Percentiles rank a stretch among this genome's conserved stretches.
phyloP scores from a whole-genome alignment of 108 stramenopile genomes.

The Discostella pseudostelligera region DNA sequence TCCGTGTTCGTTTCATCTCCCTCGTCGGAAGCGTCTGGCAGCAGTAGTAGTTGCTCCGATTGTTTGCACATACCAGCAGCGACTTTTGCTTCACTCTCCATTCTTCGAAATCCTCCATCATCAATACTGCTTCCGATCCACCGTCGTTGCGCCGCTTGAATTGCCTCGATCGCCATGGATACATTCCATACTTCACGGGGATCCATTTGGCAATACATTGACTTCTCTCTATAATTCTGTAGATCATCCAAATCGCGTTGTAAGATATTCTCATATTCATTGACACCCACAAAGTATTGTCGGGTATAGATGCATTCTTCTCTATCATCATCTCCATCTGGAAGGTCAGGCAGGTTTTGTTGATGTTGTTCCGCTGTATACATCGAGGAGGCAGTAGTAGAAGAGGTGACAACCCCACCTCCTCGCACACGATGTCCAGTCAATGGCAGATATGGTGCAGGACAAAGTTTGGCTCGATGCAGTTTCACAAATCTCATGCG shows the following conservation, averaged over 20 bases:
- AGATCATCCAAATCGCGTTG: constrained; percentile 30
- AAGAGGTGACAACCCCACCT: background rate
- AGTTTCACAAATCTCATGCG: constrained; percentile 62
- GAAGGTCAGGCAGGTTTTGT: constrained; percentile 21
- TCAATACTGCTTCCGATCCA: constrained; percentile 23
- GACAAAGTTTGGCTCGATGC: constrained; percentile 51
- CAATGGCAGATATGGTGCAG: constrained; percentile 65
- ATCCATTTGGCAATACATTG: constrained; percentile 31
- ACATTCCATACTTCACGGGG: constrained; percentile 35
- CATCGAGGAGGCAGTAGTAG: background rate
- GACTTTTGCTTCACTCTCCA: constrained; percentile 23
- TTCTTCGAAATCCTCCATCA: constrained; percentile 35
- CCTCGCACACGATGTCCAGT: constrained; percentile 20
- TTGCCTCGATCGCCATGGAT: constrained; percentile 36
- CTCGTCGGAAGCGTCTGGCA: background rate
- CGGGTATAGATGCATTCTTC: constrained; percentile 41
- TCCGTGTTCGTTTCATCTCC: background rate
- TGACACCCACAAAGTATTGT: constrained; percentile 34
- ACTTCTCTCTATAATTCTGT: constrained; percentile 19
- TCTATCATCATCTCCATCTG: constrained; percentile 33
- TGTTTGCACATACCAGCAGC: constrained; percentile 1
- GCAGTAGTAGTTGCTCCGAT: background rate
- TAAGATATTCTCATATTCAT: constrained; percentile 23
- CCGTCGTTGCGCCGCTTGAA: constrained; percentile 31
- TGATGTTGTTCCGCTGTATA: background rate